These are phyloP conservation scores for Tetramitus jugosus DNA, from an alignment of 208 protist species.

Conservation along the genomic window DNA sequence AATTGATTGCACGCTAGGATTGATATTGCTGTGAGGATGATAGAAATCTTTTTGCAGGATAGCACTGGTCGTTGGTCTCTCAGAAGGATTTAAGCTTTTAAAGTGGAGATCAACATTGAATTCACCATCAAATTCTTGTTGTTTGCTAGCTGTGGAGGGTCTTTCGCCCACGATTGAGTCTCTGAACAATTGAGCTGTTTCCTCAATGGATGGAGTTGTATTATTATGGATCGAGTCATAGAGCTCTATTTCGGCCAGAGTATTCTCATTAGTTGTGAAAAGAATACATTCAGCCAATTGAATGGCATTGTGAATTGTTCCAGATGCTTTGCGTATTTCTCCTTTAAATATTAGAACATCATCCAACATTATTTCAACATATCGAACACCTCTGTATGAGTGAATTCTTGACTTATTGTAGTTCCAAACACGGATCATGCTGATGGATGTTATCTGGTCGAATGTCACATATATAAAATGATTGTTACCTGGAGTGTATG, in stretches of 20 bases:
- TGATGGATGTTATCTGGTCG: conserved; percentile 41
- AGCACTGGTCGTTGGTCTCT: background rate
- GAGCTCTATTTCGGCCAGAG: background rate
- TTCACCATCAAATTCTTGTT: background rate
- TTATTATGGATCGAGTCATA: too few relatives aligned
- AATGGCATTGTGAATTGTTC: background rate
- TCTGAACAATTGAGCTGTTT: background rate
- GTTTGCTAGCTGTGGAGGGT: conserved; percentile 12
- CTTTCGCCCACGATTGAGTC: conserved; percentile 14
- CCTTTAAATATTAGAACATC: conserved; percentile 61
- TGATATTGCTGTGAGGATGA: too few relatives aligned
- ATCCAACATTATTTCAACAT: conserved; percentile 66
- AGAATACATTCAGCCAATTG: conserved; percentile 1
- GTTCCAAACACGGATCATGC: conserved; percentile 71
- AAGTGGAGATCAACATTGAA: background rate
- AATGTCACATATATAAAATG: conserved; percentile 64
- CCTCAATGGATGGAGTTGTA: too few relatives aligned
- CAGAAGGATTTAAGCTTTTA: background rate
- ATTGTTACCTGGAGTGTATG: conserved; percentile 53
- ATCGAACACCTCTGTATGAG: conserved; percentile 59
- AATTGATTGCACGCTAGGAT: background rate
- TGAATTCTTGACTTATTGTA: conserved; percentile 79
- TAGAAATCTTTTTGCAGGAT: background rate
- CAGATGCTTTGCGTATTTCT: conserved; percentile 46
- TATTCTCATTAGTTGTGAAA: conserved; percentile 11